Evolutionary conservation across 1,284 basidiomycete species (phyloP), one percentile per base, ranked within the genome.

Genomic region (Austropuccinia psidii): DNA sequence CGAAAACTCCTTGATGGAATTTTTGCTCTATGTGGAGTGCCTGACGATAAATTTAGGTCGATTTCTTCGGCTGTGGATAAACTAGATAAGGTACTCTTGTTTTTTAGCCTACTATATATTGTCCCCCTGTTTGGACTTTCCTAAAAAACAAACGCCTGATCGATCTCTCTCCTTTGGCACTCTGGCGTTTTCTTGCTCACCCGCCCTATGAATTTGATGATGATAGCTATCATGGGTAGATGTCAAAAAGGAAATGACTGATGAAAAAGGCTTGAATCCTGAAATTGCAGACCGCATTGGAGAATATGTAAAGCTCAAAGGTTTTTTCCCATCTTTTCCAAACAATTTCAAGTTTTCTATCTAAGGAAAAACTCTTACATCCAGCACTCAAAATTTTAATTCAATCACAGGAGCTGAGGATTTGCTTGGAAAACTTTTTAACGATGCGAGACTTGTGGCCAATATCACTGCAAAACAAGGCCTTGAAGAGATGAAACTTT

Each of bases 1-100:
- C 87, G 96, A 76, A 98, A 96, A 83, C 90, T 99, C 76, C 85
- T 99, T 27, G 96, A 99, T 80, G 96, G 94, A 60, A 90, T 99
- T 77, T 98, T 98, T 80, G 90, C 91, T 81, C 89, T 98, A 8
- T 98, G 95, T 78, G 96, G 96, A 69, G 95, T 99, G 0, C 91
- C 94, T 0, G 79, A 84, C 35, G 92, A 93, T 58, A 97, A 96
- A 84, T 94, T 91, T 75, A 87, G 95, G 13, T 84, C 88, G n/a
- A 98, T 98, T 78, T 96, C 93, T 0, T 95, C 91, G 13, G 95
- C 95, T 0, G 95, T 98, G 11, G 95, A 99, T 83, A 99, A 98
- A 82, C 87, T 99, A 29, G 96, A 99, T 85, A 99, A 98, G 87
- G 89, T 89, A 77, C 27, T 80, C 76, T 13, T 35, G 58, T 35